These are phyloP conservation scores for Aspergillus sp. DNA, from an alignment of 2,329 filamentous ascomycete species.

Conservation along the genomic window DNA sequence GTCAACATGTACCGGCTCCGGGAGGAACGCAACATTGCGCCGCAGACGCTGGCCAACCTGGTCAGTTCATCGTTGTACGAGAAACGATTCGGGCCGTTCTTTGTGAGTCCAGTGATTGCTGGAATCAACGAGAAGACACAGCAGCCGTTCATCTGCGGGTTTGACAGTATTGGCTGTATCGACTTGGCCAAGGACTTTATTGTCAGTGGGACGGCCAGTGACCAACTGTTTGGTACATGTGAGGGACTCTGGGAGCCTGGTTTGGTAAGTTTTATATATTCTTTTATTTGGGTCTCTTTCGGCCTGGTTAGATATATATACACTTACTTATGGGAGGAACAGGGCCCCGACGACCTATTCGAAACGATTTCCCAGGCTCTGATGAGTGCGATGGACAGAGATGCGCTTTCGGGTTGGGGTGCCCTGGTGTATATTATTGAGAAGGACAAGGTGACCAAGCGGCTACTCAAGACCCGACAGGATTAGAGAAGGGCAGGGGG, in stretches of 20 bases:
- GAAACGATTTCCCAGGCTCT: slow-evolving; percentile 96
- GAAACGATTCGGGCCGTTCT: slow-evolving; percentile 91
- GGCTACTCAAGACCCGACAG: slow-evolving; percentile 94
- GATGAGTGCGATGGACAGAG: slow-evolving; percentile 90
- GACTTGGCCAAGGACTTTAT: slow-evolving; percentile 99
- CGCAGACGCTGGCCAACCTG: slow-evolving; percentile 91
- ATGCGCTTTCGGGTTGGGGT: slow-evolving; percentile 95
- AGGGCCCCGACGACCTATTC: slow-evolving; percentile 90
- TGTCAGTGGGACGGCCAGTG: slow-evolving; percentile 88
- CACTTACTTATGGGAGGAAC: neutral
- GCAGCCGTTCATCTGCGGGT: slow-evolving; percentile 96
- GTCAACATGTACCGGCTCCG: slow-evolving; percentile 99
- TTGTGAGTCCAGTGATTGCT: slow-evolving; percentile 88
- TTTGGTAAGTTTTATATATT: slow-evolving; percentile 56
- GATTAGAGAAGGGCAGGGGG: slow-evolving; percentile 50
- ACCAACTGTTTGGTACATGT: slow-evolving; percentile 98
- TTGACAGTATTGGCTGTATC: slow-evolving; percentile 98
- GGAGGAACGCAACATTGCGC: slow-evolving; percentile 93
- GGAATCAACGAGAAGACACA: slow-evolving; percentile 90
- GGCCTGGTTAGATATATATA: neutral
- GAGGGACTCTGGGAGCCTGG: slow-evolving; percentile 97
- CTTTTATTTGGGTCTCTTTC: neutral
- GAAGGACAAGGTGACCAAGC: slow-evolving; percentile 99
- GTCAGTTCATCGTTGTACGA: slow-evolving; percentile 89
- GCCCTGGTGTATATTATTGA: slow-evolving; percentile 99